These are phyloP conservation scores for Aquilaria yunnanensis DNA, from an alignment of 345 rosid species.

Conservation along the genomic window DNA sequence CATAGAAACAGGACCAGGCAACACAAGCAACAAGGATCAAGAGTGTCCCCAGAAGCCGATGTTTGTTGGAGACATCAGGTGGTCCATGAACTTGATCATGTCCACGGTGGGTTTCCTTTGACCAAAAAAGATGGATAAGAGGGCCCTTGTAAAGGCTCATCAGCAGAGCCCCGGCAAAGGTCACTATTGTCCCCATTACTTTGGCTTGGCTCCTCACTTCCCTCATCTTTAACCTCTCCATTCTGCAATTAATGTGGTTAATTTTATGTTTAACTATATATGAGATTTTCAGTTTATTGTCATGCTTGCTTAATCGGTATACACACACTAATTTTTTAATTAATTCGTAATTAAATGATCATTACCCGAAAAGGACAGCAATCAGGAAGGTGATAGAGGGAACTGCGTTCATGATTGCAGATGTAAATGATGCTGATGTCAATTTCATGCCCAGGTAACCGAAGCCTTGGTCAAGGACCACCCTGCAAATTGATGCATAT, in stretches of 20 bases:
- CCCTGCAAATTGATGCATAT: slow-evolving; percentile 30
- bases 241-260: slow-evolving; percentile 18
- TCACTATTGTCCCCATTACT: slow-evolving; percentile 51
- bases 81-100: neutral
- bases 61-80: slow-evolving; percentile 29
- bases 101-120: slow-evolving; percentile 22
- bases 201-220: slow-evolving; percentile 55
- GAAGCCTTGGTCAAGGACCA: slow-evolving; percentile 73
- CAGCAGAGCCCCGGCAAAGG: slow-evolving; percentile 57
- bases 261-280: neutral
- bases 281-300: neutral
- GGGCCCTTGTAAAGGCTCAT: slow-evolving; percentile 80
- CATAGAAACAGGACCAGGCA: slow-evolving; percentile 69
- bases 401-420: slow-evolving; percentile 75
- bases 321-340: neutral
- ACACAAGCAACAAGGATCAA: slow-evolving; percentile 59
- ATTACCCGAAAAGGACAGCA: slow-evolving; percentile 53
- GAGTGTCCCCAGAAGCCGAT: slow-evolving; percentile 49
- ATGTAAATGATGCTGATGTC: slow-evolving; percentile 63
- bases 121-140: slow-evolving; percentile 31
- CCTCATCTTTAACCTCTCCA: slow-evolving; percentile 44
- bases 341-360: neutral
- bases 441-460: slow-evolving; percentile 55
- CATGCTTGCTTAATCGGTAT: neutral
- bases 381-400: slow-evolving; percentile 71